These are phyloP conservation scores for Hyaloperonospora arabidopsidis DNA, from an alignment of 352 stramenopile species.

Conservation along the genomic window DNA sequence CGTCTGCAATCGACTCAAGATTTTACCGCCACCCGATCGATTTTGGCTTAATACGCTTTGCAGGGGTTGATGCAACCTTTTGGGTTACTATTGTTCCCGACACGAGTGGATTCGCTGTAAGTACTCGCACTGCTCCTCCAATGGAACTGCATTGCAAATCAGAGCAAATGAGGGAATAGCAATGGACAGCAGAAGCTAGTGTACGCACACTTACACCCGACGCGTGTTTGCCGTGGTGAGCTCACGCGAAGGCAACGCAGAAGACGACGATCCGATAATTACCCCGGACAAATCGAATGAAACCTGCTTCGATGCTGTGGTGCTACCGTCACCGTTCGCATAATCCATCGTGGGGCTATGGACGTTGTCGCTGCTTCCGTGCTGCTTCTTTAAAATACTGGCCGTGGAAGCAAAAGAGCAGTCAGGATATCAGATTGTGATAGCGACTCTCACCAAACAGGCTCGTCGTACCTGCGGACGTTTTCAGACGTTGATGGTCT, in stretches of 20 bases:
- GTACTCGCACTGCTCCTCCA: slow-evolving; percentile 34
- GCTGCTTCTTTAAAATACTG: slow-evolving; percentile 72
- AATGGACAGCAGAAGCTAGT: neutral
- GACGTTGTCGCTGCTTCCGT: slow-evolving; percentile 12
- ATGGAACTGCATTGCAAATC: slow-evolving; percentile 14
- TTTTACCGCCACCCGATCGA: slow-evolving; percentile 58
- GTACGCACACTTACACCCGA: slow-evolving; percentile 34
- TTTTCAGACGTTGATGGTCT: slow-evolving; percentile 22
- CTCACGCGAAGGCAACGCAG: slow-evolving; percentile 21
- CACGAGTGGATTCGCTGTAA: slow-evolving; percentile 26
- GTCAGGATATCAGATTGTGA: neutral
- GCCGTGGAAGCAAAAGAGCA: neutral
- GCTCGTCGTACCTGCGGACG: slow-evolving; percentile 37
- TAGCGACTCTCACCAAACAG: neutral
- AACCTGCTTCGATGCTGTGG: slow-evolving; percentile 45
- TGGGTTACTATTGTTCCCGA: slow-evolving; percentile 15
- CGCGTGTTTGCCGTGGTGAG: slow-evolving; percentile 20
- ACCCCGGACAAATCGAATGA: slow-evolving; percentile 45
- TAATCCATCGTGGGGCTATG: slow-evolving; percentile 4
- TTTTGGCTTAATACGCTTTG: slow-evolving; percentile 44
- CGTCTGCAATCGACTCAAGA: slow-evolving; percentile 12
- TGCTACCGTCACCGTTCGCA: slow-evolving; percentile 5
- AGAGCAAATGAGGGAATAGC: slow-evolving; percentile 7
- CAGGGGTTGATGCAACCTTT: slow-evolving; percentile 25
- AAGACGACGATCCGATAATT: slow-evolving; percentile 8